A percentile compares a stretch with the other conserved stretches of the same genome.
These are phyloP conservation scores for Cladosporium sp. DNA, from an alignment of 2,329 filamentous ascomycete species.

Conservation along the genomic window DNA sequence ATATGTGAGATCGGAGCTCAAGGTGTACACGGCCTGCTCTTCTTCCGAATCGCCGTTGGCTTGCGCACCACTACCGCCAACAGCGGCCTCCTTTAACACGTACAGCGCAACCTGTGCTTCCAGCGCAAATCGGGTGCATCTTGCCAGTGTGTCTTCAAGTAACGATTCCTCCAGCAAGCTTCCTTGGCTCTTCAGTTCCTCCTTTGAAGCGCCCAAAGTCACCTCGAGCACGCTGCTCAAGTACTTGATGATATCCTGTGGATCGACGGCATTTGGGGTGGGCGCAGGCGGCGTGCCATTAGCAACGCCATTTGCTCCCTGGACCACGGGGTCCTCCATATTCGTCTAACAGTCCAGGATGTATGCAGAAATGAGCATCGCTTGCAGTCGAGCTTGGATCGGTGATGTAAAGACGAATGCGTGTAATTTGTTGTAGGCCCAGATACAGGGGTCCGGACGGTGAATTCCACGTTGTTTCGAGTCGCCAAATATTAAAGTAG, in stretches of 20 bases:
- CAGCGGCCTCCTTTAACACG: constrained; percentile 71
- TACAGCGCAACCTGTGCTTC: constrained; percentile 86
- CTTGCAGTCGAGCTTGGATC: background rate
- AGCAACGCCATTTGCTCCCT: constrained; percentile 29
- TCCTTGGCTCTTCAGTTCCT: constrained; percentile 72
- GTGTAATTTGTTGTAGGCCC: background rate
- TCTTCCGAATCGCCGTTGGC: constrained; percentile 11
- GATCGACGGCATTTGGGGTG: constrained; percentile 34
- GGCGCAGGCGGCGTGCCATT: constrained; percentile 26
- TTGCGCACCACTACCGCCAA: constrained; percentile 8
- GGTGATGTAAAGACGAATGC: background rate
- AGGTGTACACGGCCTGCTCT: constrained; percentile 62
- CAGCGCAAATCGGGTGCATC: constrained; percentile 81
- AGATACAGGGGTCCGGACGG: constrained; percentile 9
- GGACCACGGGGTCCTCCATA: constrained; percentile 35
- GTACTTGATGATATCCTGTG: constrained; percentile 44
- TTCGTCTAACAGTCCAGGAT: constrained; percentile 5
- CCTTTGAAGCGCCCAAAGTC: constrained; percentile 49
- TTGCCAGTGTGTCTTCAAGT: constrained; percentile 72
- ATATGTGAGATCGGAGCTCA: constrained; percentile 75
- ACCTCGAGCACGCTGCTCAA: constrained; percentile 43
- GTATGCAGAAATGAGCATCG: background rate
- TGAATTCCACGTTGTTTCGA: background rate
- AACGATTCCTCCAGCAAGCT: constrained; percentile 72
- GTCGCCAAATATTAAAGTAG: background rate